A percentile compares a stretch with the other conserved stretches of the same genome.
Evolutionary conservation across 306 rosid genomes (phyloP).

Genomic region (Dalbergia oliveri): DNA sequence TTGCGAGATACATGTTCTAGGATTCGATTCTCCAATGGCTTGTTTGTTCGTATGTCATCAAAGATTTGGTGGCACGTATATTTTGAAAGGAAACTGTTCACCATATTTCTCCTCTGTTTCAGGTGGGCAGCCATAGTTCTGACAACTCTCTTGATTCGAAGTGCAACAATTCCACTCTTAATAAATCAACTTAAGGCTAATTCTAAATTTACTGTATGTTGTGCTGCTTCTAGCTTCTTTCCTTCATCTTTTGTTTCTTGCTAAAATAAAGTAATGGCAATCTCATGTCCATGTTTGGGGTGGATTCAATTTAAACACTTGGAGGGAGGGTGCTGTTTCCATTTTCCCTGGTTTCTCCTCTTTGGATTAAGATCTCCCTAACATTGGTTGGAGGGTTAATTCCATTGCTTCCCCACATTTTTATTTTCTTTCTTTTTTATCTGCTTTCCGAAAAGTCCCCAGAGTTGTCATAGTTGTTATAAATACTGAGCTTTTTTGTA

Average conservation of each 20-base stretch:
- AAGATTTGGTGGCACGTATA: slow-evolving; percentile 37
- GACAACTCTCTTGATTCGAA: slow-evolving; percentile 76
- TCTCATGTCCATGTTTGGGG: slow-evolving; percentile 19
- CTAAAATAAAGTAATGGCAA: slow-evolving; percentile 21
- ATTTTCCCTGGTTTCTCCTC: slow-evolving; percentile 14
- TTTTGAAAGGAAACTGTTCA: slow-evolving; percentile 27
- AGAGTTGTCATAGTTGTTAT: not conserved
- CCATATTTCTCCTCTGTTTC: slow-evolving; percentile 45
- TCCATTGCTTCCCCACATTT: slow-evolving; percentile 3
- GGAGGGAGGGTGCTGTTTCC: slow-evolving; percentile 13
- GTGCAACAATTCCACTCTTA: slow-evolving; percentile 69
- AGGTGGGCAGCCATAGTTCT: slow-evolving; percentile 91
- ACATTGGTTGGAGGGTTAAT: slow-evolving; percentile 17
- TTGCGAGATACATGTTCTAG: slow-evolving; percentile 9
- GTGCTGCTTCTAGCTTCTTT: slow-evolving; percentile 38
- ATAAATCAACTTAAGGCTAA: slow-evolving; percentile 86
- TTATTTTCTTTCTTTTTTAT: slow-evolving; percentile 6
- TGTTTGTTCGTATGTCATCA: not conserved
- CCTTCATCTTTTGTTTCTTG: slow-evolving; percentile 27
- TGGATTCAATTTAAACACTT: slow-evolving; percentile 25
- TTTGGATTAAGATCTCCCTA: slow-evolving; percentile 22
- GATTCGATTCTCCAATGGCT: slow-evolving; percentile 25
- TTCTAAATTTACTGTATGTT: slow-evolving; percentile 75
- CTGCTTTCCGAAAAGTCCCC: not conserved
- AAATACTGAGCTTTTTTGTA: not conserved